Conservation (phyloP, 2,329 filamentous ascomycete species). For the Paecilomyces sp. region DNA sequence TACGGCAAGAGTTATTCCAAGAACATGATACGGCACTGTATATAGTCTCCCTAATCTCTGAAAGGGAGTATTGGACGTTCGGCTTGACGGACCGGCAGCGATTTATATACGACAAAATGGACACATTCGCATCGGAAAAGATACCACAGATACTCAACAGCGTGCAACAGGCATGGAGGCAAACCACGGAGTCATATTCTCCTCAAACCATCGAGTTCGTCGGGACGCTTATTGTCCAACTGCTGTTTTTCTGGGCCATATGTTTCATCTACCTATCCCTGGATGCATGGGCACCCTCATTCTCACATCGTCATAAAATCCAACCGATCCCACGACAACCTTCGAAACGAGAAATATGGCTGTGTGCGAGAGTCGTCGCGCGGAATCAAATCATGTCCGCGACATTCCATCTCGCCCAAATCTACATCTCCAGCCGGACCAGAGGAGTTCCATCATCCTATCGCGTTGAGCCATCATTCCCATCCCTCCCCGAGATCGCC, state of each 20-base stretch:
- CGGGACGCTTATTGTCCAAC: neutral
- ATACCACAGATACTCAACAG: neutral
- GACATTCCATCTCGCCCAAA: slow-evolving; percentile 20
- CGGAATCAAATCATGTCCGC: slow-evolving; percentile 43
- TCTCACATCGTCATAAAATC: slow-evolving; percentile 48
- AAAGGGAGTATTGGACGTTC: neutral
- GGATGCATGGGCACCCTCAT: slow-evolving; percentile 39
- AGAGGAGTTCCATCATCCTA: slow-evolving; percentile 24
- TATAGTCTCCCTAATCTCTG: neutral
- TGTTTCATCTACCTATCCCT: slow-evolving; percentile 34
- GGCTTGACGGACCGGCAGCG: neutral
- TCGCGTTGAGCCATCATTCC: slow-evolving; percentile 32
- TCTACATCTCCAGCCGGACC: slow-evolving; percentile 10
- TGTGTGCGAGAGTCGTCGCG: slow-evolving; percentile 39
- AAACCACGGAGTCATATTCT: neutral
- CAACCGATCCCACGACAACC: slow-evolving; percentile 48
- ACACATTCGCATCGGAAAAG: neutral
- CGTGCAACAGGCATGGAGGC: neutral
- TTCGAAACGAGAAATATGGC: slow-evolving; percentile 35
- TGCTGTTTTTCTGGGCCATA: neutral
- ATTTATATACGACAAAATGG: neutral
- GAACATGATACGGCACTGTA: neutral
- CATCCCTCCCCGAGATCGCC: slow-evolving; percentile 27
- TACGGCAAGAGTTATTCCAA: neutral
- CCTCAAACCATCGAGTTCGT: neutral